These are phyloP conservation scores for Leucocoprinus birnbaumii DNA, from an alignment of 768 basidiomycete genomes.

Conservation along the genomic window DNA sequence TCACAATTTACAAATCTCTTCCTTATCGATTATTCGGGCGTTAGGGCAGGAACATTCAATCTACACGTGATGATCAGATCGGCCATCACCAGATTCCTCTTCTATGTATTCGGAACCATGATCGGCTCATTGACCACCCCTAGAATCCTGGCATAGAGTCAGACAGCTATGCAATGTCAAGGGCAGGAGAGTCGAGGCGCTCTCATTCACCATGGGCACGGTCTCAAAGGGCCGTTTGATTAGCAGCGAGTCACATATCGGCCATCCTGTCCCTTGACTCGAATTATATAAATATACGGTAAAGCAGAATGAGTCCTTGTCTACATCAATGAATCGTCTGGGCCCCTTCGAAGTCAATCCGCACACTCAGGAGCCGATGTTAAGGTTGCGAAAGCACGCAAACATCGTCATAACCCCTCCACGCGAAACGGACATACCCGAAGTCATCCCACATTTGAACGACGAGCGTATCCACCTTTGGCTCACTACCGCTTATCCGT, in stretches of 20 bases:
- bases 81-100: background rate
- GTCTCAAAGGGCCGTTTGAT: background rate
- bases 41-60: constrained; percentile 30
- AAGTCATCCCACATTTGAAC: constrained; percentile 40
- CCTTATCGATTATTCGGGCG: constrained; percentile 36
- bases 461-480: constrained; percentile 43
- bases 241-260: no score
- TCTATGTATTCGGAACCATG: no score
- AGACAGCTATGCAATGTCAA: no score
- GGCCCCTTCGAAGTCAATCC: constrained; percentile 30
- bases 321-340: constrained; percentile 5
- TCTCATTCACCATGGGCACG: background rate
- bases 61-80: background rate
- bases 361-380: constrained; percentile 39
- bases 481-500: constrained; percentile 53
- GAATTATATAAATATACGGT: no score
- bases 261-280: no score
- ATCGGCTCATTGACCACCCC: no score
- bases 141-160: no score
- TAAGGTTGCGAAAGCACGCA: constrained; percentile 46
- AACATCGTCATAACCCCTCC: constrained; percentile 62
- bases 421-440: constrained; percentile 40
- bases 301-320: background rate
- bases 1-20: constrained; percentile 32
- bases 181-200: no score